phyloP scores from a whole-genome alignment of 2,329 filamentous ascomycete species.

The Arthrobotrys sinensis region DNA sequence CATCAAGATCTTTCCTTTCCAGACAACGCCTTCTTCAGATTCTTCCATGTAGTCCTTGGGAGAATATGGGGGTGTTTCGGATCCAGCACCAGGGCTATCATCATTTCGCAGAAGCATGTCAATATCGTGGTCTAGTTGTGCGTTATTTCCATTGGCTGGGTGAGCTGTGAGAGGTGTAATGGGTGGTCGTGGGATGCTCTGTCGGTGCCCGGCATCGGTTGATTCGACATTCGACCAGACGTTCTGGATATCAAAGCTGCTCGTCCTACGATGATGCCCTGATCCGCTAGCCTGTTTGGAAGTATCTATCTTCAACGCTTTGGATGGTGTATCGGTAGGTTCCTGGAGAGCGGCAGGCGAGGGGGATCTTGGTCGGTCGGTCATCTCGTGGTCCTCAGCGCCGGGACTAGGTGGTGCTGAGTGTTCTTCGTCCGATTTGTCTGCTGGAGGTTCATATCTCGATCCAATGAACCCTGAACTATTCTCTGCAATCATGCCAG shows the following conservation, averaged over 20 bases:
- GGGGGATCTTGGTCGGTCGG: constrained; percentile 57
- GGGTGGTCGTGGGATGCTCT: constrained; percentile 69
- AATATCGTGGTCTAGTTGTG: constrained; percentile 86
- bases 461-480: constrained; percentile 68
- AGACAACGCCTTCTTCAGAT: constrained; percentile 80
- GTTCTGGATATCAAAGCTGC: constrained; percentile 84
- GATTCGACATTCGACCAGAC: constrained; percentile 88
- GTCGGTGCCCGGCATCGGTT: constrained; percentile 73
- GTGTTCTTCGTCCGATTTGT: constrained; percentile 66
- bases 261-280: constrained; percentile 69
- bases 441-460: constrained; percentile 65
- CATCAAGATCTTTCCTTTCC: constrained; percentile 84
- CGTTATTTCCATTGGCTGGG: constrained; percentile 70
- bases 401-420: constrained; percentile 65
- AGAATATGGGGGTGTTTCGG: constrained; percentile 85
- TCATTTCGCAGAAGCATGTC: constrained; percentile 89
- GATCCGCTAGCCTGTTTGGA: constrained; percentile 65
- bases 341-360: constrained; percentile 61
- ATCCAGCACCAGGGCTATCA: constrained; percentile 72
- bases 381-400: constrained; percentile 62
- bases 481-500: constrained; percentile 69
- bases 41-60: constrained; percentile 77
- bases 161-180: constrained; percentile 70
- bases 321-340: constrained; percentile 64
- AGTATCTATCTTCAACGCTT: constrained; percentile 61